These are phyloP conservation scores for Leccinum fibrillosum DNA, from an alignment of 768 basidiomycete genomes.

Conservation along the genomic window DNA sequence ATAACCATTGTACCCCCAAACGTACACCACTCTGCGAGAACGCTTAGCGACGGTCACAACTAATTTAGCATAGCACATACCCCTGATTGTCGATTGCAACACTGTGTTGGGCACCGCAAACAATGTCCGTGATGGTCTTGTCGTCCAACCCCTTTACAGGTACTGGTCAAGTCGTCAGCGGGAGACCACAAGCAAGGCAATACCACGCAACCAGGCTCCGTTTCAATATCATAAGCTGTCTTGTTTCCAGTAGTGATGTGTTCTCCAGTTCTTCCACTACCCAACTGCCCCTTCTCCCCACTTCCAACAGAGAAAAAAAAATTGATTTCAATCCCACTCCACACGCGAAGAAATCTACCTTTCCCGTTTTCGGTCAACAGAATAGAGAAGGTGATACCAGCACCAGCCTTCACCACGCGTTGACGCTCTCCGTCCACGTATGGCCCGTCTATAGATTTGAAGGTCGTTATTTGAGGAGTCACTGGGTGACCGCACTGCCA, in stretches of 20 bases:
- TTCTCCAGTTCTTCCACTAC: constrained; percentile 92
- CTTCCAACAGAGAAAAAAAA: constrained; percentile 71
- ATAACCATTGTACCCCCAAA: constrained; percentile 90
- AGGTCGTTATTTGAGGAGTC: constrained; percentile 61
- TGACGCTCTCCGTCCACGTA: constrained; percentile 58
- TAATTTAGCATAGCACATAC: constrained; percentile 32
- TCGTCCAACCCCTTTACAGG: constrained; percentile 74
- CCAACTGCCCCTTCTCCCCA: constrained; percentile 89
- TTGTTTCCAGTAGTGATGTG: constrained; percentile 85
- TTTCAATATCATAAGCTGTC: constrained; percentile 75
- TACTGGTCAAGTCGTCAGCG: constrained; percentile 39
- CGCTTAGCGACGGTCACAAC: constrained; percentile 7
- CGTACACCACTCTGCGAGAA: constrained; percentile 60
- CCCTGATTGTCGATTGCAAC: constrained; percentile 78
- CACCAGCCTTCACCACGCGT: constrained; percentile 67
- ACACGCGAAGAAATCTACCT: constrained; percentile 40
- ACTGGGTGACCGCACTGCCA: constrained; percentile 67
- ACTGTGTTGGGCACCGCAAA: constrained; percentile 85
- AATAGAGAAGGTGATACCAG: constrained; percentile 81
- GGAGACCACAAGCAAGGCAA: background rate
- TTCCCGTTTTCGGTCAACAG: constrained; percentile 81
- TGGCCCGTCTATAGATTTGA: constrained; percentile 61
- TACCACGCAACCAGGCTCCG: constrained; percentile 54
- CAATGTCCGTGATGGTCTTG: constrained; percentile 76
- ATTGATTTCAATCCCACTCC: background rate